A percentile compares a stretch with the other conserved stretches of the same genome.
Evolutionary conservation across 2,329 filamentous ascomycete species (phyloP).

Genomic region (Colletotrichum liaoningense): DNA sequence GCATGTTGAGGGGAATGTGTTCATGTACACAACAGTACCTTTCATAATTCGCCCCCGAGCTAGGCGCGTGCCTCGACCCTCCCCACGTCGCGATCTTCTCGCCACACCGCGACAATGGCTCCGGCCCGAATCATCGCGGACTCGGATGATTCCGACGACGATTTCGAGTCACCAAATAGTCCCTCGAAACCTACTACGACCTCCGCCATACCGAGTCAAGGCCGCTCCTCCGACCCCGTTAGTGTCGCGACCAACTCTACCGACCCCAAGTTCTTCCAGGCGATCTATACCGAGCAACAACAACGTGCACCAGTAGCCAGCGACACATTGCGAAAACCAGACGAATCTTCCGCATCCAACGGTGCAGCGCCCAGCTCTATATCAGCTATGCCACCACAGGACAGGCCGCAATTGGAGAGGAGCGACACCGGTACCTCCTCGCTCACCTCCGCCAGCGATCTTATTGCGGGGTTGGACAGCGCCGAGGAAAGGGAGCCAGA

Average conservation of each 20-base stretch:
- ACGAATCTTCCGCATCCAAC: background rate
- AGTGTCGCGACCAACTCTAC: slow-evolving; percentile 54
- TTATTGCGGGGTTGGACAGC: slow-evolving; percentile 17
- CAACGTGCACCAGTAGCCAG: slow-evolving; percentile 41
- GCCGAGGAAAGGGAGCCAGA: slow-evolving; percentile 18
- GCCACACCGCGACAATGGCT: slow-evolving; percentile 32
- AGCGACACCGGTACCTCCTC: slow-evolving; percentile 31
- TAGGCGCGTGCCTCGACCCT: background rate
- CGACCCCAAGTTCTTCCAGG: slow-evolving; percentile 59
- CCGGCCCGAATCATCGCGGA: slow-evolving; percentile 35
- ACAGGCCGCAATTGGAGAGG: background rate
- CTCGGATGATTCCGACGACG: slow-evolving; percentile 36
- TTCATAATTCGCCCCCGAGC: slow-evolving; percentile 9
- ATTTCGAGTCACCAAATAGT: slow-evolving; percentile 10
- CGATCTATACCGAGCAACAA: slow-evolving; percentile 59
- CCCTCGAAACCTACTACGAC: slow-evolving; percentile 26
- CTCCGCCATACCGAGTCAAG: background rate
- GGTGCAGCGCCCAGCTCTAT: background rate
- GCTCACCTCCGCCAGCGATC: slow-evolving; percentile 44
- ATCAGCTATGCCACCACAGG: background rate
- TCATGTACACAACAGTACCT: background rate
- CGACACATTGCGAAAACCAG: background rate
- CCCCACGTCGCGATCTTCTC: background rate
- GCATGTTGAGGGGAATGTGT: background rate
- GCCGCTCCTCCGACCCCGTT: slow-evolving; percentile 40